A percentile compares a stretch with the other conserved stretches of the same genome.
These are phyloP conservation scores for Protostelium mycophagum DNA, from an alignment of 78 protist species.

Conservation along the genomic window DNA sequence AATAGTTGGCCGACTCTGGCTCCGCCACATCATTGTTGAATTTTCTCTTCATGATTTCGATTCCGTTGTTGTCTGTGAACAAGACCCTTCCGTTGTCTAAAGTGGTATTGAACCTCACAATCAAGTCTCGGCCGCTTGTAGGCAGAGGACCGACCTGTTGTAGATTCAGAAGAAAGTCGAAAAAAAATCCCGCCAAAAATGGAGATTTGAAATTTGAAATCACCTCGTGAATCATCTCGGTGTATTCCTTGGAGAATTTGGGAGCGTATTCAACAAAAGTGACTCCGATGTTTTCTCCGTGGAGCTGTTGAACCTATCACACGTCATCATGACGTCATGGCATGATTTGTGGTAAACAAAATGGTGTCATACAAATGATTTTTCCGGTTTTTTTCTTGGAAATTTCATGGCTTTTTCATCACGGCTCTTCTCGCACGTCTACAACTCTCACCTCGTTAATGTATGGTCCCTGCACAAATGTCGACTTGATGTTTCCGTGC, in stretches of 20 bases:
- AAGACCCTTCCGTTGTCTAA: not conserved
- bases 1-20: not conserved
- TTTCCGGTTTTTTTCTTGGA: not conserved
- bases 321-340: not conserved
- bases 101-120: not conserved
- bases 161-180: too few relatives aligned
- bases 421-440: too few relatives aligned
- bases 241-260: not conserved
- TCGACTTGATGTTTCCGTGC: not conserved
- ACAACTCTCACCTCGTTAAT: not conserved
- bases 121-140: not conserved
- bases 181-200: too few relatives aligned
- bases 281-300: not conserved
- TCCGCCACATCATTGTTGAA: not conserved
- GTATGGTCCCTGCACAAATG: not conserved
- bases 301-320: not conserved
- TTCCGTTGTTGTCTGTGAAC: constrained; percentile 3
- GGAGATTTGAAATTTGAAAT: not conserved
- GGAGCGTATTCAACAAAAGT: not conserved
- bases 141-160: not conserved
- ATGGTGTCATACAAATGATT: too few relatives aligned
- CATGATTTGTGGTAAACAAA: too few relatives aligned
- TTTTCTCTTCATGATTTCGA: not conserved
- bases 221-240: not conserved
- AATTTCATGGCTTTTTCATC: too few relatives aligned